A percentile compares a stretch with the other conserved stretches of the same genome.
Evolutionary conservation across 2,329 filamentous ascomycete genomes (phyloP).

Genomic region (Fusarium sublunatum): DNA sequence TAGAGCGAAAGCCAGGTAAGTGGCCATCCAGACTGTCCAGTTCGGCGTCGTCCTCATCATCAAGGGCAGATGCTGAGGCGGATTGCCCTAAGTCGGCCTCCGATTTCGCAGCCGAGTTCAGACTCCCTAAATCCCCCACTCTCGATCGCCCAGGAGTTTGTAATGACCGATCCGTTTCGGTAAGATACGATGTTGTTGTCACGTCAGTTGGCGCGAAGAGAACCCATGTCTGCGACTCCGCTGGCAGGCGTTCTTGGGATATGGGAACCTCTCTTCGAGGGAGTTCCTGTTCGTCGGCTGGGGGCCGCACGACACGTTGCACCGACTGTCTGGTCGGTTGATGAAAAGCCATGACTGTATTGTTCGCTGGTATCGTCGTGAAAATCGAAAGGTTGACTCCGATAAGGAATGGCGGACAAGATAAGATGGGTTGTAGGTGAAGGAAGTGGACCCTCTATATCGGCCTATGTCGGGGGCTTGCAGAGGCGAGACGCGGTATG

Average conservation of each 20-base stretch:
- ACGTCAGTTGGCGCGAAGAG: slow-evolving; percentile 84
- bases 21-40: slow-evolving; percentile 95
- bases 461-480: slow-evolving; percentile 36
- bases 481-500: slow-evolving; percentile 27
- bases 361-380: slow-evolving; percentile 15
- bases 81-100: slow-evolving; percentile 59
- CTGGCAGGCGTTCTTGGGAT: slow-evolving; percentile 56
- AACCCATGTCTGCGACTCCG: slow-evolving; percentile 93
- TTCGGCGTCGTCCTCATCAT: slow-evolving; percentile 76
- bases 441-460: slow-evolving; percentile 41
- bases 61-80: slow-evolving; percentile 52
- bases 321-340: slow-evolving; percentile 66
- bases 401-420: slow-evolving; percentile 42
- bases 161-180: slow-evolving; percentile 74
- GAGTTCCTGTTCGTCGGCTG: slow-evolving; percentile 54
- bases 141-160: slow-evolving; percentile 75
- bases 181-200: slow-evolving; percentile 74
- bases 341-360: slow-evolving; percentile 66
- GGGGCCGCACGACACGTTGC: slow-evolving; percentile 60
- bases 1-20: slow-evolving; percentile 84
- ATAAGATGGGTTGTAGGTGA: slow-evolving; percentile 44
- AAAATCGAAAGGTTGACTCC: slow-evolving; percentile 29
- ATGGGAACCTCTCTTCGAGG: slow-evolving; percentile 43
- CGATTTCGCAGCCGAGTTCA: slow-evolving; percentile 75
- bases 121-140: slow-evolving; percentile 82